phyloP scores from a whole-genome alignment of 2,329 filamentous ascomycete genomes.

The Didymella segeticola region DNA sequence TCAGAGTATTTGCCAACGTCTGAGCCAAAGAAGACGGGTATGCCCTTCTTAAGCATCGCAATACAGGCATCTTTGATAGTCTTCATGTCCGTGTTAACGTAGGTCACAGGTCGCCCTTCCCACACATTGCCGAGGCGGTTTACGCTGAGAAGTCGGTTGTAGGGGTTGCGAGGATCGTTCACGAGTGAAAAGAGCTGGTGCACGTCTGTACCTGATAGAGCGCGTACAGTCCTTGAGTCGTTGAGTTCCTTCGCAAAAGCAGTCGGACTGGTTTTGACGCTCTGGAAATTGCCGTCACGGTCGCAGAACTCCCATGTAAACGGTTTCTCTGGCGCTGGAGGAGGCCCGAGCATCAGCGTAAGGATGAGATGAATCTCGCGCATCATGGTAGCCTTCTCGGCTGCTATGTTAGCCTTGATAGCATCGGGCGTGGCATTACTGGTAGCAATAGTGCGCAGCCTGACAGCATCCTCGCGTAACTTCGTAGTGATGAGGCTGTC shows the following conservation, averaged over 20 bases:
- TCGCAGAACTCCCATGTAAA: constrained; percentile 85
- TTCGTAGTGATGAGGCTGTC: constrained; percentile 81
- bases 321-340: constrained; percentile 70
- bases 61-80: constrained; percentile 77
- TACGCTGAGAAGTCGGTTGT: constrained; percentile 75
- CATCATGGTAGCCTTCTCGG: constrained; percentile 75
- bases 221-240: constrained; percentile 62
- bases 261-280: constrained; percentile 69
- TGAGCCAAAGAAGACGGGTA: constrained; percentile 87
- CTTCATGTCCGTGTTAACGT: constrained; percentile 80
- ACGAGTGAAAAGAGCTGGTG: constrained; percentile 79
- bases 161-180: constrained; percentile 81
- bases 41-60: constrained; percentile 76
- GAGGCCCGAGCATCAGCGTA: constrained; percentile 82
- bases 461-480: constrained; percentile 82
- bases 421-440: constrained; percentile 46
- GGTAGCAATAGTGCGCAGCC: constrained; percentile 65
- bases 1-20: constrained; percentile 87
- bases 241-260: constrained; percentile 75
- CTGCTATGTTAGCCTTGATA: constrained; percentile 52
- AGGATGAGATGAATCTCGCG: constrained; percentile 80
- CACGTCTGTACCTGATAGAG: constrained; percentile 66
- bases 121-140: constrained; percentile 81
- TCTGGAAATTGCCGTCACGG: constrained; percentile 67
- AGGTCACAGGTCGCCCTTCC: constrained; percentile 76